phyloP scores from a whole-genome alignment of 768 basidiomycete species.

The Scleroderma bovista region DNA sequence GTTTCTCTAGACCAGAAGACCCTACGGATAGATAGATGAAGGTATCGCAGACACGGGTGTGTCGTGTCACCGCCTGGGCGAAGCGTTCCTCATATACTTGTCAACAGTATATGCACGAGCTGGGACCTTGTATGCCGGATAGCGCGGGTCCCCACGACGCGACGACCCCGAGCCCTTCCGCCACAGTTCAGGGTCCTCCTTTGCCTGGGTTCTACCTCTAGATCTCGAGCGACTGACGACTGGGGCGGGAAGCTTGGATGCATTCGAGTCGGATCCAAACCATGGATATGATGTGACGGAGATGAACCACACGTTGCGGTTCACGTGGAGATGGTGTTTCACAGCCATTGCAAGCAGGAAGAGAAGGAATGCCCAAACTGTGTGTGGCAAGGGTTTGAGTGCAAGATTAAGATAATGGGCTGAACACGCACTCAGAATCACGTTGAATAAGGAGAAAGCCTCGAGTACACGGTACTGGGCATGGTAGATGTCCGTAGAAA shows the following conservation, averaged over 20 bases:
- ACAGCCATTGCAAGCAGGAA: slow-evolving; percentile 41
- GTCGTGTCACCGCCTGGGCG: slow-evolving; percentile 39
- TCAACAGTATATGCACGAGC: slow-evolving; percentile 26
- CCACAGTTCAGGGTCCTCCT: slow-evolving; percentile 20
- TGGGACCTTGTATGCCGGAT: slow-evolving; percentile 17
- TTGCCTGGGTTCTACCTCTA: slow-evolving; percentile 30
- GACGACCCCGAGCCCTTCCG: slow-evolving; percentile 10
- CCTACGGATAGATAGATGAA: slow-evolving; percentile 8
- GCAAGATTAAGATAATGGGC: slow-evolving; percentile 2
- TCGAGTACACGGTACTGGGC: slow-evolving; percentile 85
- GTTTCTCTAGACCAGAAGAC: slow-evolving; percentile 5
- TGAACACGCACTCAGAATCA: slow-evolving; percentile 51
- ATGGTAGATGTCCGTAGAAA: slow-evolving; percentile 81
- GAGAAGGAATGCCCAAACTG: slow-evolving; percentile 44
- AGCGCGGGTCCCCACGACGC: slow-evolving; percentile 14
- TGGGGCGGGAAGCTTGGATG: slow-evolving; percentile 39
- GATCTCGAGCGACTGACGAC: slow-evolving; percentile 32
- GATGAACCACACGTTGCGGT: slow-evolving; percentile 56
- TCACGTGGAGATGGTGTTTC: slow-evolving; percentile 38
- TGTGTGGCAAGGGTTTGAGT: slow-evolving; percentile 13
- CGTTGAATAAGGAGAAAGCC: slow-evolving; percentile 76
- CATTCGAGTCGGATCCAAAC: slow-evolving; percentile 44
- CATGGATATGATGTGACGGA: slow-evolving; percentile 70
- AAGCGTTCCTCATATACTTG: slow-evolving; percentile 36
- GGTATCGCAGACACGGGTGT: slow-evolving; percentile 9